Percentiles rank a stretch among this genome's conserved stretches.
Conservation (phyloP, 352 stramenopile species). For the Vaucheria bursata region DNA sequence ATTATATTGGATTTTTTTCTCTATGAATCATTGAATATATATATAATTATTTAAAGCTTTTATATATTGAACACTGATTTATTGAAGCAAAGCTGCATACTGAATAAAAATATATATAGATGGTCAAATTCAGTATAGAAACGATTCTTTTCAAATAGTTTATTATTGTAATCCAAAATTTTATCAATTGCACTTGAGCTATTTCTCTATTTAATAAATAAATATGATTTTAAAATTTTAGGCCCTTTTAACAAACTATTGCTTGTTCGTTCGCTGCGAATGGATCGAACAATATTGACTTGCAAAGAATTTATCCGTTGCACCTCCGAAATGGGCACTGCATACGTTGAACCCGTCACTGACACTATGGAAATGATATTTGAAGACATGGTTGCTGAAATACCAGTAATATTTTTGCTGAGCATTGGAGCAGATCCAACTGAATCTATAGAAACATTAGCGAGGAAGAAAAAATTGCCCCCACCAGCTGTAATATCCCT, state of each 20-base stretch:
- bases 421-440: conserved; percentile 93
- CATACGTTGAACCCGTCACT: conserved; percentile 94
- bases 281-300: conserved; percentile 92
- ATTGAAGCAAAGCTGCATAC: no score
- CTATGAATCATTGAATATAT: no score
- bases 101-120: no score
- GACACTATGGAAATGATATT: conserved; percentile 98
- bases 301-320: conserved; percentile 95
- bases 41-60: no score
- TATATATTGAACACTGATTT: no score
- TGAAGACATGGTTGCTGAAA: conserved; percentile 83
- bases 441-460: conserved; percentile 90
- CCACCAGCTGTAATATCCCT: conserved; percentile 90
- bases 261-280: conserved; percentile 87
- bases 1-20: no score
- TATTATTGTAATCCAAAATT: no score
- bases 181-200: background rate
- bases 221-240: no score
- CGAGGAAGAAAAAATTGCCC: conserved; percentile 89
- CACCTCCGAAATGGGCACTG: conserved; percentile 86
- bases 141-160: no score
- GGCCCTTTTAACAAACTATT: conserved; percentile 91
- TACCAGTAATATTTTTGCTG: conserved; percentile 94
- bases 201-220: conserved; percentile 31
- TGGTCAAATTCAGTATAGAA: no score